Evolutionary conservation across 1,284 basidiomycete genomes (phyloP).

Genomic region (Sporisorium sorghi): DNA sequence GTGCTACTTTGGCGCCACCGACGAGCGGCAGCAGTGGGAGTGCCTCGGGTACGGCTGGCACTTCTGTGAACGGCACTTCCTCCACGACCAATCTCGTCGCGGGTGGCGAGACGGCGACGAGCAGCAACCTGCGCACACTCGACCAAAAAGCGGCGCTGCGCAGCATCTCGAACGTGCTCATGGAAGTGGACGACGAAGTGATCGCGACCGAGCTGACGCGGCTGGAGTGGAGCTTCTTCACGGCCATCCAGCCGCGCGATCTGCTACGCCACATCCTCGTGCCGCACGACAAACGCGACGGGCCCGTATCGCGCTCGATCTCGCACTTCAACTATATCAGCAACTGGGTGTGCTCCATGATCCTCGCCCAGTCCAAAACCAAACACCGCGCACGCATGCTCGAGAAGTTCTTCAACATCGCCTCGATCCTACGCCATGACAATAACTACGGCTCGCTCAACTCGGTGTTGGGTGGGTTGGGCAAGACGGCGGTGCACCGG

Average conservation of each 20-base stretch:
- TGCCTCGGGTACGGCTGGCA: conserved; percentile 9
- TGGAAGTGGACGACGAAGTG: conserved; percentile 53
- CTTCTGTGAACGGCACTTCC: conserved; percentile 1
- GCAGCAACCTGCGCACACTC: conserved; percentile 9
- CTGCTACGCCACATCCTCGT: conserved; percentile 62
- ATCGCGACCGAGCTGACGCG: conserved; percentile 61
- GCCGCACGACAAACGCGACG: conserved; percentile 48
- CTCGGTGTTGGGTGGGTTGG: conserved; percentile 58
- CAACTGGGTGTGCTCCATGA: conserved; percentile 64
- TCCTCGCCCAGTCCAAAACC: conserved; percentile 59
- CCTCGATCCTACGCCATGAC: conserved; percentile 53
- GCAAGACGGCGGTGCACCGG: conserved; percentile 60
- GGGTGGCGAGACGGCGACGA: conserved; percentile 1
- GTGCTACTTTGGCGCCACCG: not conserved
- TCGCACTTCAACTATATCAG: conserved; percentile 66
- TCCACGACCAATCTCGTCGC: conserved; percentile 16
- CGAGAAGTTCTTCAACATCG: conserved; percentile 65
- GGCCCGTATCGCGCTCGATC: conserved; percentile 58
- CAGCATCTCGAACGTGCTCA: conserved; percentile 55
- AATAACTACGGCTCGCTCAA: conserved; percentile 66
- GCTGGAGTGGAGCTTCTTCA: conserved; percentile 61
- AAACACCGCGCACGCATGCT: conserved; percentile 61
- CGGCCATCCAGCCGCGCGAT: conserved; percentile 59
- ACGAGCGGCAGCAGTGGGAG: conserved; percentile 9
- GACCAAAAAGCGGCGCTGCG: conserved; percentile 55